Evolutionary conservation across 2,329 filamentous ascomycete genomes (phyloP), one percentile per base, ranked within the genome.

Genomic region (Fusarium xylarioides): DNA sequence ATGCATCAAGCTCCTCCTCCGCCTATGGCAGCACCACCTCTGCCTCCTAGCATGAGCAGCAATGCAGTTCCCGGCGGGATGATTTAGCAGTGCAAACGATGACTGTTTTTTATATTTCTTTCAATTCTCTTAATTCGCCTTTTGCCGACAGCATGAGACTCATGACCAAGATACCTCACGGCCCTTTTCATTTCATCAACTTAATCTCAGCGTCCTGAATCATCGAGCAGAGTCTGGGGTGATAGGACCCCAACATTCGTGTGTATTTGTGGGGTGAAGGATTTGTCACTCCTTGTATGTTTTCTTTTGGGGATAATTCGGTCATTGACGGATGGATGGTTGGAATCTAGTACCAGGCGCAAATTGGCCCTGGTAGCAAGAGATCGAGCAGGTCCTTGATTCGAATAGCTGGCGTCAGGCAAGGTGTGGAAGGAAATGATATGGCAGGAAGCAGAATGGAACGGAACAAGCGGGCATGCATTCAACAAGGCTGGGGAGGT

Each of bases 51-150:
- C 61, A 75, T 81, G 53, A 72, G 79, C n/a, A 77, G 73, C 53
- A 78, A 79, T 60, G 78, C 70, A 60, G 65, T 83, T 66, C 82
- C 85, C 1, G 85, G 85, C 28, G 85, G 85, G 56, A 85, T 86
- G 84, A 86, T 86, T 66, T 86, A 76, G 81, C 66, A 37, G 46
- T 50, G 47, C 38, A 46, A 63, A 35, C 15, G 61, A 21, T 58
- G 21, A 53, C 54, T 42, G 57, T 69, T 62, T 62, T 47, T 61
- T 59, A 71, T 38, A 54, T 54, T 42, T 59, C 32, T 50, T 66
- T 75, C 62, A 54, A 52, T 70, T 74, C 58, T 66, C 43, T 63
- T 66, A 67, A 73, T 76, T 54, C 40, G 49, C 43, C 43, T 58
- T 73, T 63, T 67, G 46, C 49, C 60, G 23, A 61, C 28, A 68